Conservation (phyloP, 2,329 filamentous ascomycete species). For the Arthrocladium fulminans region DNA sequence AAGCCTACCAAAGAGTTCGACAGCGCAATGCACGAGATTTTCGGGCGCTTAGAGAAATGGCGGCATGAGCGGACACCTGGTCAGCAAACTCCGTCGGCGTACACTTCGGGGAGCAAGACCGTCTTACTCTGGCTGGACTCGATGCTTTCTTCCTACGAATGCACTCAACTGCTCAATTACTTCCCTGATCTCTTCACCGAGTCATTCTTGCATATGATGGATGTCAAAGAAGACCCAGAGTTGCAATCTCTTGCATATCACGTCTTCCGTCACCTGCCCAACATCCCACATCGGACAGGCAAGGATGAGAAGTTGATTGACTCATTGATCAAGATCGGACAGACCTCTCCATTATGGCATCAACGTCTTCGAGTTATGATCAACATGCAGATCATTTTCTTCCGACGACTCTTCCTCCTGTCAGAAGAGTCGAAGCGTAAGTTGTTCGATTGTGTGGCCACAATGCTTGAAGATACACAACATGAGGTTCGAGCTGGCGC, state of each 20-base stretch:
- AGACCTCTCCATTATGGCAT: conserved; percentile 80
- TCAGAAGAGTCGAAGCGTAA: conserved; percentile 62
- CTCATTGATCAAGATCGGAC: conserved; percentile 79
- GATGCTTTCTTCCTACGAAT: conserved; percentile 84
- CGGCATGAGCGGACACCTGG: conserved; percentile 73
- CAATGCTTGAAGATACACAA: conserved; percentile 85
- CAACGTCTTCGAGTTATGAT: conserved; percentile 89
- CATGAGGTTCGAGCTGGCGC: conserved; percentile 90
- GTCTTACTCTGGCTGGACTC: conserved; percentile 91
- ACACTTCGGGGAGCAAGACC: conserved; percentile 93
- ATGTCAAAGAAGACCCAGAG: conserved; percentile 96
- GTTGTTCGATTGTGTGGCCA: conserved; percentile 85
- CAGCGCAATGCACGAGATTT: conserved; percentile 63
- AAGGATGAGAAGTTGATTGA: conserved; percentile 79
- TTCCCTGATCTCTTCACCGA: conserved; percentile 85
- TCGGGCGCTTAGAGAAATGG: conserved; percentile 76
- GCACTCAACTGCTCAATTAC: conserved; percentile 80
- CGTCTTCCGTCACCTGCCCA: conserved; percentile 91
- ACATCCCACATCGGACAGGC: conserved; percentile 81
- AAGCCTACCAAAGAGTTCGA: conserved; percentile 65
- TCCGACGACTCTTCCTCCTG: conserved; percentile 87
- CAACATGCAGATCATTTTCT: conserved; percentile 98
- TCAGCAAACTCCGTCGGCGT: conserved; percentile 85
- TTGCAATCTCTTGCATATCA: conserved; percentile 90
- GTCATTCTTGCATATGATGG: conserved; percentile 98